Evolutionary conservation across 148 eudicot genomes (phyloP).

Genomic region (Cornus florida): DNA sequence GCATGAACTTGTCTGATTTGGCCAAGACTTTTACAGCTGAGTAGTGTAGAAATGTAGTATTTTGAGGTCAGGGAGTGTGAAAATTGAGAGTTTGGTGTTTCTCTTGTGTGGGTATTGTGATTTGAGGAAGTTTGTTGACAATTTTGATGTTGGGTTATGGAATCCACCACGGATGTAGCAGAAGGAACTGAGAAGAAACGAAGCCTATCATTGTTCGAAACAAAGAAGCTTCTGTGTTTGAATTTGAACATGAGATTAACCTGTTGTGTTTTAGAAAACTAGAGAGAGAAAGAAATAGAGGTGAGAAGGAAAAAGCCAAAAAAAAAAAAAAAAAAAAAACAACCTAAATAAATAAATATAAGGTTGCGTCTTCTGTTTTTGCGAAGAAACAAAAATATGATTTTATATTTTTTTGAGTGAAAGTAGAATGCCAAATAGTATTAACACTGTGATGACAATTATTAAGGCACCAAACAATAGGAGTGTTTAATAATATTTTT

Average conservation of each 20-base stretch:
- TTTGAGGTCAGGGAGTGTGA: constrained; percentile 6
- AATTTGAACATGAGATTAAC: constrained; percentile 13
- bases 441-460: too few species aligned
- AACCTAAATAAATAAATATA: too few species aligned
- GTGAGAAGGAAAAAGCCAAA: too few species aligned
- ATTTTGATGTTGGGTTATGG: background rate
- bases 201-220: constrained; percentile 1
- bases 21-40: constrained; percentile 22
- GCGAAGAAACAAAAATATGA: too few species aligned
- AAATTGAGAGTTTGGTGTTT: constrained; percentile 2
- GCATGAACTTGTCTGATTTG: constrained; percentile 30
- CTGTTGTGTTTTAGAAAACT: too few species aligned
- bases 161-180: constrained; percentile 5
- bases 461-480: too few species aligned
- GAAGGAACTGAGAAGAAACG: constrained; percentile 9
- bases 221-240: background rate
- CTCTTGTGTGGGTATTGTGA: background rate
- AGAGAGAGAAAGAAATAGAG: too few species aligned
- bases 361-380: too few species aligned
- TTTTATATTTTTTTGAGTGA: too few species aligned
- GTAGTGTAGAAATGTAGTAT: constrained; percentile 15
- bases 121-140: background rate
- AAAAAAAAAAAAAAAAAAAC: too few species aligned
- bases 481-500: too few species aligned
- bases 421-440: too few species aligned